Conservation (phyloP, 345 rosid genomes). For the Barbarea vulgaris region DNA sequence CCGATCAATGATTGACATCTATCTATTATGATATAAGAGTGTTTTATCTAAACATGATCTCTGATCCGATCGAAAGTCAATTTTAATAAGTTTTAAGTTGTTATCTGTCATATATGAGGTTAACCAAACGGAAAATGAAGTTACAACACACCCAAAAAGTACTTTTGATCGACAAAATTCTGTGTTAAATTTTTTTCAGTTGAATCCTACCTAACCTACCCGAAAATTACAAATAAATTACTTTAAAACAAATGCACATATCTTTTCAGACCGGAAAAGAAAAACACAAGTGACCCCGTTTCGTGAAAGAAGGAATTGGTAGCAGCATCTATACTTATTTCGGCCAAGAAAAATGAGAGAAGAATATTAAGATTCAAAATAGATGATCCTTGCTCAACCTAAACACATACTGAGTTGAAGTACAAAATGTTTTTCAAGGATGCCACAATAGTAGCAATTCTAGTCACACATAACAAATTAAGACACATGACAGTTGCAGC, state of each 20-base stretch:
- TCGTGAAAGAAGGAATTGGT: neutral
- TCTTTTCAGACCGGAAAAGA: neutral
- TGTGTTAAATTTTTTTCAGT: neutral
- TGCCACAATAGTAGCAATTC: conserved; percentile 33
- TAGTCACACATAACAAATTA: conserved; percentile 24
- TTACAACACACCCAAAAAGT: neutral
- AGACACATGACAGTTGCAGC: conserved; percentile 16
- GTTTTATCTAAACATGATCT: conserved; percentile 27
- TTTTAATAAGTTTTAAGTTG: too few relatives aligned
- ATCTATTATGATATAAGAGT: neutral
- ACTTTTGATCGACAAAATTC: neutral
- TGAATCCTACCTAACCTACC: neutral
- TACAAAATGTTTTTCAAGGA: conserved; percentile 16
- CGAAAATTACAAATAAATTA: neutral
- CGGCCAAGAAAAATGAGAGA: neutral
- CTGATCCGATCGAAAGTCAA: conserved; percentile 4
- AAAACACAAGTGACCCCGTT: neutral
- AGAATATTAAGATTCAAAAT: neutral
- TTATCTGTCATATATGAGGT: conserved; percentile 1
- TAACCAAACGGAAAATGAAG: neutral
- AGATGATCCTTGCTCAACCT: conserved; percentile 4
- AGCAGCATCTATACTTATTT: neutral
- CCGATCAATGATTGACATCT: conserved; percentile 15
- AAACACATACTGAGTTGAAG: conserved; percentile 16
- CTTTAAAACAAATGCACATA: neutral